Conservation (phyloP, 345 rosid genomes). For the Camelina hispida region DNA sequence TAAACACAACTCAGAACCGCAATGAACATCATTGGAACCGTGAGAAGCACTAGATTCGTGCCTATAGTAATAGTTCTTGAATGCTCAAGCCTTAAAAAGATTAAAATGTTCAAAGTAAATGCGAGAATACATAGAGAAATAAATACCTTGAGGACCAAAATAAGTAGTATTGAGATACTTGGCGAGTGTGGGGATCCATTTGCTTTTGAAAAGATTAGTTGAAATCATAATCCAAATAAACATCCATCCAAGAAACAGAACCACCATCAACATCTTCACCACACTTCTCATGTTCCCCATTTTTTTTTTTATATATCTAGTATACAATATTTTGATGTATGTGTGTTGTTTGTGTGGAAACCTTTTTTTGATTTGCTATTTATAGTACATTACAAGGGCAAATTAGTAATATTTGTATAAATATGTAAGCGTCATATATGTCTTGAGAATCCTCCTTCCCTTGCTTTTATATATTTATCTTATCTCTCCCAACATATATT, state of each 20-base stretch:
- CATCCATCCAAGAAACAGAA: slow-evolving; percentile 58
- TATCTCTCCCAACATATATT: slow-evolving; percentile 12
- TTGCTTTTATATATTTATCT: slow-evolving; percentile 5
- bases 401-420: neutral
- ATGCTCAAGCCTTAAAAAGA: neutral
- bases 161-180: slow-evolving; percentile 54
- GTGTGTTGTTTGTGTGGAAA: neutral
- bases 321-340: slow-evolving; percentile 1
- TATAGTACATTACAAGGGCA: slow-evolving; percentile 24
- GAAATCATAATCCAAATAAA: slow-evolving; percentile 61
- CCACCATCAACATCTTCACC: slow-evolving; percentile 43
- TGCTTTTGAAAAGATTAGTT: slow-evolving; percentile 47
- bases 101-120: neutral
- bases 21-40: slow-evolving; percentile 65
- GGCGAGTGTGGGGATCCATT: slow-evolving; percentile 53
- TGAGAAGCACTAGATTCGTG: slow-evolving; percentile 59
- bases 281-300: slow-evolving; percentile 33
- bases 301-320: neutral
- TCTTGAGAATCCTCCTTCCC: slow-evolving; percentile 9
- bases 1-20: slow-evolving; percentile 62
- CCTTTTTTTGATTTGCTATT: slow-evolving; percentile 8
- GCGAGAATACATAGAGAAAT: neutral
- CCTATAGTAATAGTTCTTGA: slow-evolving; percentile 47
- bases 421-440: neutral
- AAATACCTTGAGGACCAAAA: slow-evolving; percentile 61